Evolutionary conservation across 495 filamentous ascomycete genomes (phyloP), one percentile per base, ranked within the genome.

Genomic region (Penicillium ochrochloron): DNA sequence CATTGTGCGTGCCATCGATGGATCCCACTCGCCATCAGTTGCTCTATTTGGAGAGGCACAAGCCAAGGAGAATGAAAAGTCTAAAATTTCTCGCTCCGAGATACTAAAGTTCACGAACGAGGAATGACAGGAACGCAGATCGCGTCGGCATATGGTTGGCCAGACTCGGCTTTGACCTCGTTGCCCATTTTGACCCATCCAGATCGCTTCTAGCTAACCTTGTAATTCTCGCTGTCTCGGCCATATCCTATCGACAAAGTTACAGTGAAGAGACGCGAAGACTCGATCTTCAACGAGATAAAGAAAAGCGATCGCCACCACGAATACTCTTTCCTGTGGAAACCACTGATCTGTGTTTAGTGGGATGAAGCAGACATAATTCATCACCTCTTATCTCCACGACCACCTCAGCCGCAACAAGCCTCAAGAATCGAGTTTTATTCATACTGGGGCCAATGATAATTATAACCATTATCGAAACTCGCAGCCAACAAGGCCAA

Each of bases 361-460:
- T 11, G 11, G 15, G 25, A 31, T 27, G 25, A 10, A 9, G 17
- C 8, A 14, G 48, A 10, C 48, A n/a, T 51, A 51, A 51, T 17
- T 25, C n/a, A 27, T 2, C 25, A 61, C 11, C 39, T 65, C 44
- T 58, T 58, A 21, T 50, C 37, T 41, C 31, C 29, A 27, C 62
- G 48, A 27, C 29, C 7, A 14, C 25, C 25, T 17, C 56, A 55
- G 5, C 56, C 48, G 34, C n/a, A 39, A 21, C 1, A 2, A n/a
- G 10, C 12, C 19, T 2, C 35, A 11, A 37, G 27, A 2, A 14
- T 9, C 19, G 37, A 31, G 9, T 54, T 55, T 37, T 41, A 15
- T 31, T 48, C 31, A n/a, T n/a, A 23, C 15, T 10, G 50, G 29
- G 29, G 19, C 65, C 50, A 66, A 66, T 66, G 31, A 63, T 0